phyloP scores from a whole-genome alignment of 1,284 basidiomycete species.

The Puccinia polysora region DNA sequence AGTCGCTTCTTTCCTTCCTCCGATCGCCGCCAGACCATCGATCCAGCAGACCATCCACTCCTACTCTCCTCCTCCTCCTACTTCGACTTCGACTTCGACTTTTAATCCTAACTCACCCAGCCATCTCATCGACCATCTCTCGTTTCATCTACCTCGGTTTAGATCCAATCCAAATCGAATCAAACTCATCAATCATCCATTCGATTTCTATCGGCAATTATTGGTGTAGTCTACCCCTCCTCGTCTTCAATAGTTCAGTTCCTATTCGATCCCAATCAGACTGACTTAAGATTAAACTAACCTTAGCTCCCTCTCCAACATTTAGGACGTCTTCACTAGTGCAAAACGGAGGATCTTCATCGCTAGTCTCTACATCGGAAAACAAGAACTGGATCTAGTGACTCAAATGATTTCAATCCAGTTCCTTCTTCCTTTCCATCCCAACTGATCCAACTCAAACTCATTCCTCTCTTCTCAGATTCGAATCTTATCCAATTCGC shows the following conservation, averaged over 20 bases:
- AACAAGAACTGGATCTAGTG: conserved; percentile 66
- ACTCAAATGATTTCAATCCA: conserved; percentile 49
- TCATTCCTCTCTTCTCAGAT: conserved; percentile 58
- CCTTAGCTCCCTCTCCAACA: conserved; percentile 1
- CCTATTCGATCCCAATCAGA: neutral
- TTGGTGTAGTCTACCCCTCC: conserved; percentile 11
- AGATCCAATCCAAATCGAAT: neutral
- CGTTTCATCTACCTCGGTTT: conserved; percentile 1
- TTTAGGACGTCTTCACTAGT: conserved; percentile 66
- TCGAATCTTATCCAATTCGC: conserved; percentile 61
- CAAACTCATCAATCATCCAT: conserved; percentile 2
- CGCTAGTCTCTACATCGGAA: conserved; percentile 76
- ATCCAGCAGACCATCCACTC: no score
- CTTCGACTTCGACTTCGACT: no score
- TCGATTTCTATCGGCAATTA: neutral
- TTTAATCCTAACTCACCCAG: no score
- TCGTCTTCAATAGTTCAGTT: neutral
- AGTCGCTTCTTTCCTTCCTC: no score
- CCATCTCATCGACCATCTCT: neutral
- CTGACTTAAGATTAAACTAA: no score
- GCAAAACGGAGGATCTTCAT: conserved; percentile 75
- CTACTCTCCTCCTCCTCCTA: no score
- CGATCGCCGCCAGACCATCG: no score
- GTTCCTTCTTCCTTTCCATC: conserved; percentile 37
- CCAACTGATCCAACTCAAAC: conserved; percentile 45